These are phyloP conservation scores for Botrytis hyacinthi DNA, from an alignment of 2,329 filamentous ascomycete genomes.

Conservation along the genomic window DNA sequence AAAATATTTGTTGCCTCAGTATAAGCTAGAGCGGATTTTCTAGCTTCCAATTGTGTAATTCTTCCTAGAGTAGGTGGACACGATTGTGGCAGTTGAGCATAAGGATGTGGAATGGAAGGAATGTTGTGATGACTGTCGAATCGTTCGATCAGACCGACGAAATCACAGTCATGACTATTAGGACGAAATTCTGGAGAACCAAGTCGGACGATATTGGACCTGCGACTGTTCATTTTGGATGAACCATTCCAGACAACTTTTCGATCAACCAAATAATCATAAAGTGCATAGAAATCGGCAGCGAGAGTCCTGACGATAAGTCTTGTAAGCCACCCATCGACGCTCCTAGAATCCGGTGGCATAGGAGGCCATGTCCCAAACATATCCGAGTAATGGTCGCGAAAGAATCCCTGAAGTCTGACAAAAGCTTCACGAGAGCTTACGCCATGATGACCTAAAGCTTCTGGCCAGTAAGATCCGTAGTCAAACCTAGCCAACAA, in stretches of 20 bases:
- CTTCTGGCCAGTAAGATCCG: conserved; percentile 56
- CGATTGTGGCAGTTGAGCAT: conserved; percentile 60
- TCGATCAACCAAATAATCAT: conserved; percentile 68
- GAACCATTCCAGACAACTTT: conserved; percentile 64
- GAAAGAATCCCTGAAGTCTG: conserved; percentile 59
- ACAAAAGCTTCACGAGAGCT: conserved; percentile 50
- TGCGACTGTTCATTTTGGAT: conserved; percentile 59
- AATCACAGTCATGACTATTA: conserved; percentile 49
- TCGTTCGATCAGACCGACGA: conserved; percentile 64
- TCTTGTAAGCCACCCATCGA: conserved; percentile 61
- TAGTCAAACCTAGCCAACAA: conserved; percentile 60
- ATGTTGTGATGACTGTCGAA: conserved; percentile 63
- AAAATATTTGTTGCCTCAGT: conserved; percentile 60
- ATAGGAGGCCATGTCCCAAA: conserved; percentile 63
- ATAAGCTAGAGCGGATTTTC: conserved; percentile 48
- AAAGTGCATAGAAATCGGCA: conserved; percentile 64
- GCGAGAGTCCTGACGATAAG: conserved; percentile 57
- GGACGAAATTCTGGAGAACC: conserved; percentile 50
- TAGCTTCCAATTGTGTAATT: conserved; percentile 32
- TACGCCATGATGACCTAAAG: conserved; percentile 37
- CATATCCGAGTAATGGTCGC: conserved; percentile 53
- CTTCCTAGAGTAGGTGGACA: conserved; percentile 36
- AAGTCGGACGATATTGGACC: conserved; percentile 61
- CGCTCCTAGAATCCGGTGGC: conserved; percentile 41
- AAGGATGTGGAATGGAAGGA: conserved; percentile 66